phyloP scores from a whole-genome alignment of 208 protist species.

The Leishmania arabica region DNA sequence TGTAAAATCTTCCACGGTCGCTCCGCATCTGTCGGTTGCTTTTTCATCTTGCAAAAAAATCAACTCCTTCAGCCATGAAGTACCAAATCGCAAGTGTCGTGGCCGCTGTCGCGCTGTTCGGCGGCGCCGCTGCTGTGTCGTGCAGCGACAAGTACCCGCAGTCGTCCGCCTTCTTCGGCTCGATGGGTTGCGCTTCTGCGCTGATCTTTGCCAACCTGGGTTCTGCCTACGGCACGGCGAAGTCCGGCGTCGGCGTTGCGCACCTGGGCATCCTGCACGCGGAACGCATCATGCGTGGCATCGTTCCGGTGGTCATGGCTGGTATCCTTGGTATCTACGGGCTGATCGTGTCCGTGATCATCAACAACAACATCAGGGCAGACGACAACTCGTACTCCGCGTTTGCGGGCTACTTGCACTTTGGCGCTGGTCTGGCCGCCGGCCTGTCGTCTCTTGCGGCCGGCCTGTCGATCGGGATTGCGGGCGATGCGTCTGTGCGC shows the following conservation, averaged over 20 bases:
- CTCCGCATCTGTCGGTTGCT: conserved; percentile 12
- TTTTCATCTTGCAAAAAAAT: conserved; percentile 2
- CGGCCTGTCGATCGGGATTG: conserved; percentile 99
- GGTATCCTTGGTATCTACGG: conserved; percentile 99
- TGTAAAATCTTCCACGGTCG: background rate
- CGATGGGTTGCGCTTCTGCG: conserved; percentile 93
- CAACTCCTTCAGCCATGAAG: conserved; percentile 16
- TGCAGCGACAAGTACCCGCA: conserved; percentile 81
- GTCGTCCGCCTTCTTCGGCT: conserved; percentile 96
- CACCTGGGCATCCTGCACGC: conserved; percentile 97
- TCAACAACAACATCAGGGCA: conserved; percentile 87
- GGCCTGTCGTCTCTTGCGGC: conserved; percentile 96
- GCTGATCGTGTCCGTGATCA: conserved; percentile 99
- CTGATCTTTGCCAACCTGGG: conserved; percentile 95
- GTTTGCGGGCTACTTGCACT: conserved; percentile 84
- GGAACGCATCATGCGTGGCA: conserved; percentile 95
- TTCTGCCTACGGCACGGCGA: conserved; percentile 98
- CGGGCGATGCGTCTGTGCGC: conserved; percentile 96
- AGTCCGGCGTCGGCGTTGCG: conserved; percentile 97
- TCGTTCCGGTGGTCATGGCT: conserved; percentile 93
- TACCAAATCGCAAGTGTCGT: conserved; percentile 23
- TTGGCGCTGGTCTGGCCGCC: conserved; percentile 92
- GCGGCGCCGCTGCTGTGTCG: conserved; percentile 46
- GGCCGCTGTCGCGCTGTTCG: conserved; percentile 23
- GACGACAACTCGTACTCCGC: conserved; percentile 69